phyloP scores from a whole-genome alignment of 2,329 filamentous ascomycete species.

The Hypoxylon sp. region DNA sequence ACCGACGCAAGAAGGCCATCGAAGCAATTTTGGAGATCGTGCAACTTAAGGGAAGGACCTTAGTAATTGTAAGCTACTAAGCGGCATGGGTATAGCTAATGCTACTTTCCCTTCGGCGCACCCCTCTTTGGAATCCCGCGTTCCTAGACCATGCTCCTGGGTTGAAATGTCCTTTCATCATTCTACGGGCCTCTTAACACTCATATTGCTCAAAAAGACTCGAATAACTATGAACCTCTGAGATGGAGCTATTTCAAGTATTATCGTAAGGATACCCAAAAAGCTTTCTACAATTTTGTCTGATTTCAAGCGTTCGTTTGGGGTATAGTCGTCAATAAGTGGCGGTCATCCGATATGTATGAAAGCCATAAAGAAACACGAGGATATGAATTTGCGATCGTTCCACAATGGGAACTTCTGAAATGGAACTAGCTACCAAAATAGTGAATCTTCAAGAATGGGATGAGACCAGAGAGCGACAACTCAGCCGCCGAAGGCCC shows the following conservation, averaged over 20 bases:
- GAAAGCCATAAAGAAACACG: too few species aligned
- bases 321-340: slow-evolving; percentile 8
- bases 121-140: background rate
- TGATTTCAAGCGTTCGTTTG: background rate
- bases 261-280: slow-evolving; percentile 1
- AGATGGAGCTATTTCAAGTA: background rate
- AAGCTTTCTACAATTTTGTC: slow-evolving; percentile 4
- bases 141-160: too few species aligned
- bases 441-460: too few species aligned
- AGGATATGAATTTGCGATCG: too few species aligned
- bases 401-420: too few species aligned
- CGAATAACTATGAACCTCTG: too few species aligned
- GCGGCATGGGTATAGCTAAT: background rate
- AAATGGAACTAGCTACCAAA: too few species aligned
- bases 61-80: background rate
- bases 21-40: background rate
- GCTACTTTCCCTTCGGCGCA: background rate
- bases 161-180: too few species aligned
- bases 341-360: background rate
- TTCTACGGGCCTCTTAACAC: too few species aligned
- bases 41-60: background rate
- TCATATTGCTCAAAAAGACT: too few species aligned
- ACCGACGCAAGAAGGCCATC: background rate
- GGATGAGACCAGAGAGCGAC: background rate
- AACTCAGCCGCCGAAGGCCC: background rate